Evolutionary conservation across 2,329 filamentous ascomycete species (phyloP).

Genomic region (Ceratocystis alfenasii): DNA sequence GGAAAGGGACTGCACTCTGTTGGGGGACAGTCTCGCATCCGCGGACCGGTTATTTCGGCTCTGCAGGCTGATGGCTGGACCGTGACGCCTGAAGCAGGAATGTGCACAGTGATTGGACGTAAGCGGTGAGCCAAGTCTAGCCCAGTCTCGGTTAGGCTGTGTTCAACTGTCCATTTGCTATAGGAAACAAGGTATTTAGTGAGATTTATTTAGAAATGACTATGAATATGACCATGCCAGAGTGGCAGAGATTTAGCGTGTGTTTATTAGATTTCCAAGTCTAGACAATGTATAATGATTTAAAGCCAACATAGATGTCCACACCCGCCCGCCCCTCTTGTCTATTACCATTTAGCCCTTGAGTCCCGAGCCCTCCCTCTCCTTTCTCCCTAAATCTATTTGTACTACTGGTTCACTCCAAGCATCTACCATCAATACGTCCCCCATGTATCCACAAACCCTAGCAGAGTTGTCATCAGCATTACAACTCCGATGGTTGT

Average conservation of each 20-base stretch:
- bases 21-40: constrained; percentile 61
- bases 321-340: not conserved
- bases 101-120: constrained; percentile 46
- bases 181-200: not conserved
- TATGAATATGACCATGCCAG: not conserved
- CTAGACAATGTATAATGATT: not conserved
- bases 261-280: not conserved
- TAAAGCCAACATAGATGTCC: not conserved
- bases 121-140: not conserved
- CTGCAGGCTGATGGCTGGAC: constrained; percentile 74
- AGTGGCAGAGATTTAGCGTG: not conserved
- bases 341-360: not conserved
- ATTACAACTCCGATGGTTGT: constrained; percentile 46
- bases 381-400: not conserved
- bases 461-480: constrained; percentile 50
- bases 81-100: constrained; percentile 58
- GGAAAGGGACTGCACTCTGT: constrained; percentile 68
- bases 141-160: not conserved
- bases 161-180: not conserved
- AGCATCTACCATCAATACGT: constrained; percentile 28
- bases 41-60: constrained; percentile 66
- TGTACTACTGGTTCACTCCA: too few relatives aligned
- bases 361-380: not conserved
- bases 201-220: not conserved
- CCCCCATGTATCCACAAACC: constrained; percentile 50